Conservation (phyloP, 345 rosid species). For the Raphanus sativus region DNA sequence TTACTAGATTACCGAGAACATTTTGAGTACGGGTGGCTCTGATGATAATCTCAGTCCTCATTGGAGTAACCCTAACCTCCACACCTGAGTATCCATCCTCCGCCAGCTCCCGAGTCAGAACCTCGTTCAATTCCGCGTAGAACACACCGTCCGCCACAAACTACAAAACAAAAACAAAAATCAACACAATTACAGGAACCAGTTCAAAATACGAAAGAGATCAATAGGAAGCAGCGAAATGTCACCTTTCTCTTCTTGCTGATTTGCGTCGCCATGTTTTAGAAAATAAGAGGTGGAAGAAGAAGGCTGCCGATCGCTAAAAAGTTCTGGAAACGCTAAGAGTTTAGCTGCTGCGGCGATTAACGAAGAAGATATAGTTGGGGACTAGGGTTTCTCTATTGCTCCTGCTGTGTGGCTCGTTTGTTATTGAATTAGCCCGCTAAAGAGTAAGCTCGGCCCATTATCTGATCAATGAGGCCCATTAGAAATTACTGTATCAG, state of each 20-base stretch:
- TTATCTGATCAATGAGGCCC: neutral
- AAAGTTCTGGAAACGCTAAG: no score
- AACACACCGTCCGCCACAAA: constrained; percentile 84
- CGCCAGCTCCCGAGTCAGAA: constrained; percentile 71
- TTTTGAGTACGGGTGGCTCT: constrained; percentile 86
- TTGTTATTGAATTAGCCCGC: no score
- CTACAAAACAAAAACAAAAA: constrained; percentile 19
- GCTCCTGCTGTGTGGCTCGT: neutral
- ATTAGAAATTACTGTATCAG: neutral
- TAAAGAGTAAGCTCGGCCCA: neutral
- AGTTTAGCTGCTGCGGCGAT: neutral
- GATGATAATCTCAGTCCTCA: constrained; percentile 88
- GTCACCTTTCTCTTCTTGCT: neutral
- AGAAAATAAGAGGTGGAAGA: no score
- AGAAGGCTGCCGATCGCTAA: no score
- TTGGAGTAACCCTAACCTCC: constrained; percentile 83
- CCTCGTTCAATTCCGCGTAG: constrained; percentile 76
- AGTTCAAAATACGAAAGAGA: neutral
- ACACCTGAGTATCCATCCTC: constrained; percentile 97
- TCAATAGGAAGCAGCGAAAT: neutral
- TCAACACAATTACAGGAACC: neutral
- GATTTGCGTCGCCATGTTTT: neutral
- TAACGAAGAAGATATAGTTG: neutral
- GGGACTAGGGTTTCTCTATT: neutral
- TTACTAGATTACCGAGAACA: constrained; percentile 57